A percentile compares a stretch with the other conserved stretches of the same genome.
These are phyloP conservation scores for Pseudogymnoascus sp. DNA, from an alignment of 2,329 filamentous ascomycete genomes.

Conservation along the genomic window DNA sequence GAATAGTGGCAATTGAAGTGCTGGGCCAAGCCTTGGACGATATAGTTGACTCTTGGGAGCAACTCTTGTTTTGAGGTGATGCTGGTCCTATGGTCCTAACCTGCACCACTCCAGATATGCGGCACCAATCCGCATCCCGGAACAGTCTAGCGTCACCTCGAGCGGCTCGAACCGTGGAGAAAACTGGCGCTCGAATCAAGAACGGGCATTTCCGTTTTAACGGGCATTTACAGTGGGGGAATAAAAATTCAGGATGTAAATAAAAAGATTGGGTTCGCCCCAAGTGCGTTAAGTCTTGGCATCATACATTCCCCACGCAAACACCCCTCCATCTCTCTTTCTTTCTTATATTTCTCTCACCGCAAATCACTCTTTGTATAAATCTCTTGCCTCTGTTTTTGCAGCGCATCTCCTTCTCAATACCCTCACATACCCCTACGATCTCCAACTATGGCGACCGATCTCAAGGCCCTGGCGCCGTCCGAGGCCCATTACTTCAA, in stretches of 20 bases:
- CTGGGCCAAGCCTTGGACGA: neutral
- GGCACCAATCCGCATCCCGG: neutral
- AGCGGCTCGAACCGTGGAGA: neutral
- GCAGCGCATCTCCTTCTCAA: neutral
- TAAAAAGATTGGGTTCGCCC: neutral
- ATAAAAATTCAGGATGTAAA: constrained; percentile 2
- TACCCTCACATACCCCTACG: neutral
- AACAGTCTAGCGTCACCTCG: neutral
- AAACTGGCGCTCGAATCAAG: neutral
- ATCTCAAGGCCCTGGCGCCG: constrained; percentile 68
- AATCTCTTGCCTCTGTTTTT: neutral
- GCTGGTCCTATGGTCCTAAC: neutral
- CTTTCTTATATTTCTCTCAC: neutral
- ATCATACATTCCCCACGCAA: constrained; percentile 2
- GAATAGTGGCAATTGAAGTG: neutral
- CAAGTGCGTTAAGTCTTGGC: neutral
- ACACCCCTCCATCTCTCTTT: neutral
- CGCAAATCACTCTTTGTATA: neutral
- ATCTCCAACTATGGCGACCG: constrained; percentile 6
- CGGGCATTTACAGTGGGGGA: constrained; percentile 1
- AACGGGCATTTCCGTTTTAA: neutral
- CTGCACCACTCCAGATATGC: neutral
- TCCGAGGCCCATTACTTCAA: constrained; percentile 99
- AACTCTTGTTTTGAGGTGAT: neutral
- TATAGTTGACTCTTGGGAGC: neutral